Conservation (phyloP, 306 rosid genomes). For the Malus sieversii region DNA sequence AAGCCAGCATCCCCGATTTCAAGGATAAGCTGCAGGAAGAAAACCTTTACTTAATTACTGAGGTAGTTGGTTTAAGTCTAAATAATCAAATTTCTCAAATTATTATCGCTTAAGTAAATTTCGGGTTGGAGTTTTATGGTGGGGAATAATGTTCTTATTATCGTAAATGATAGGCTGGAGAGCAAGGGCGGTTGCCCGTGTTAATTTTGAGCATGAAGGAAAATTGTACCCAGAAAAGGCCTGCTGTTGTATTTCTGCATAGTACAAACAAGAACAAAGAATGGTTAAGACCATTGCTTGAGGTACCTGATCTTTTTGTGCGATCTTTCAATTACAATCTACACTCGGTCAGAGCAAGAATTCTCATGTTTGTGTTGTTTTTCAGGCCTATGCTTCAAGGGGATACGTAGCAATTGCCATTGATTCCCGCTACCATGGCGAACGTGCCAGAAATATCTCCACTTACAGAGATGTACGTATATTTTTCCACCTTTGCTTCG, state of each 20-base stretch:
- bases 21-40: constrained; percentile 63
- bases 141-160: not conserved
- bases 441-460: constrained; percentile 61
- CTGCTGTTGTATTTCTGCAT: constrained; percentile 73
- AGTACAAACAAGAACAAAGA: constrained; percentile 66
- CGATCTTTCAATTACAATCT: not conserved
- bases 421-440: constrained; percentile 96
- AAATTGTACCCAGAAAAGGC: constrained; percentile 34
- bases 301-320: constrained; percentile 32
- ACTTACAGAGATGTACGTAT: constrained; percentile 56
- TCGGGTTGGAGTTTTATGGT: not conserved
- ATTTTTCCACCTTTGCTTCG: constrained; percentile 2
- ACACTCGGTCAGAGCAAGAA: not conserved
- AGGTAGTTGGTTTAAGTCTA: constrained; percentile 33
- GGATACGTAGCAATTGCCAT: constrained; percentile 69
- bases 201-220: constrained; percentile 73
- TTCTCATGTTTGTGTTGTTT: not conserved
- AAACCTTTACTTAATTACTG: constrained; percentile 55
- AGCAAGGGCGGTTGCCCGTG: constrained; percentile 80
- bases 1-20: constrained; percentile 32
- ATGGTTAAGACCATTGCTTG: constrained; percentile 65
- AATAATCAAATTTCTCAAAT: not conserved
- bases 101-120: not conserved
- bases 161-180: constrained; percentile 55
- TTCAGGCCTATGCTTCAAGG: constrained; percentile 86